Percentiles rank a stretch among this genome's conserved stretches.
Conservation (phyloP, 495 filamentous ascomycete genomes). For the Penicillium silybi region DNA sequence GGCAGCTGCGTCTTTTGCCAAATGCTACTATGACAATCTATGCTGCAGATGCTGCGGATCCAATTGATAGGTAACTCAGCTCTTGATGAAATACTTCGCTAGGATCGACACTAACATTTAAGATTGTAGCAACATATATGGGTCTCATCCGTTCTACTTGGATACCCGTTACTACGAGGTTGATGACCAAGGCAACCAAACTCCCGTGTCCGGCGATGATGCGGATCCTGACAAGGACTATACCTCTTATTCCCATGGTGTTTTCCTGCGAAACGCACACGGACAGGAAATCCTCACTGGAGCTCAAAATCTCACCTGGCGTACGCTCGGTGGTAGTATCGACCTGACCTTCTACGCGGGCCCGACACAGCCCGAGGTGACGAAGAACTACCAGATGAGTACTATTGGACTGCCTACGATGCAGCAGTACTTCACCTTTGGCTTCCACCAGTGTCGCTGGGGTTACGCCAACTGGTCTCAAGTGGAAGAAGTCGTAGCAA, state of each 20-base stretch:
- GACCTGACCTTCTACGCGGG: conserved; percentile 63
- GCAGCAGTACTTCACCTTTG: conserved; percentile 61
- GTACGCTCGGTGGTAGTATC: conserved; percentile 60
- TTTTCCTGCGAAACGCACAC: conserved; percentile 64
- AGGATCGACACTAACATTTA: not conserved
- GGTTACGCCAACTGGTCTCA: conserved; percentile 58
- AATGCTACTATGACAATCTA: conserved; percentile 64
- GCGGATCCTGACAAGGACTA: conserved; percentile 54
- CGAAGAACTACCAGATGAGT: conserved; percentile 51
- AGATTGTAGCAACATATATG: conserved; percentile 52
- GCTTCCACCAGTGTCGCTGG: conserved; percentile 64
- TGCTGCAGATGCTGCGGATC: conserved; percentile 63
- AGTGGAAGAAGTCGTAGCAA: conserved; percentile 53
- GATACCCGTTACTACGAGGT: conserved; percentile 63
- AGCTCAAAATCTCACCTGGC: conserved; percentile 69
- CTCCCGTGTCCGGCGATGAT: conserved; percentile 51
- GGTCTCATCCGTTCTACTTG: conserved; percentile 58
- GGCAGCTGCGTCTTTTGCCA: conserved; percentile 54
- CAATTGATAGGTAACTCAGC: conserved; percentile 40
- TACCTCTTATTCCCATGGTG: conserved; percentile 56
- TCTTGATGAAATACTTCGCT: not conserved
- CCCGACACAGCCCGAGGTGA: conserved; percentile 53
- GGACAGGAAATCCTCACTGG: conserved; percentile 69
- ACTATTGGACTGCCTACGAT: conserved; percentile 58
- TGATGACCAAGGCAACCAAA: conserved; percentile 47